Evolutionary conservation across 257 asterid species (phyloP).

Genomic region (Eustoma russellianum): DNA sequence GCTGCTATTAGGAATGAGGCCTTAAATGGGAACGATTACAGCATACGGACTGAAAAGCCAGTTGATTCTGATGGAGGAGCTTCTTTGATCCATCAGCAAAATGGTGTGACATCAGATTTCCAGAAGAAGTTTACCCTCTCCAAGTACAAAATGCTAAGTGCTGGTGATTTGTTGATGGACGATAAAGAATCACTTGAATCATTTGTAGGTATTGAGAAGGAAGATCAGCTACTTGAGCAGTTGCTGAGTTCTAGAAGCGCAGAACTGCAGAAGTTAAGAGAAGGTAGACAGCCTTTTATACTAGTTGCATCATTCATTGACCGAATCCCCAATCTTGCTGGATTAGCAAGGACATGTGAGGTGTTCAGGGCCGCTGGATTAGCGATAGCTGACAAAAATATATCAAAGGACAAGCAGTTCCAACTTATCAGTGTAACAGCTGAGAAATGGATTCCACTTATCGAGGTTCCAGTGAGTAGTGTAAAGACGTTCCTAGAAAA

Average conservation of each 20-base stretch:
- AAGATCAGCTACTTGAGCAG: slow-evolving; percentile 69
- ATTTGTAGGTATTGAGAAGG: slow-evolving; percentile 67
- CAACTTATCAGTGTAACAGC: slow-evolving; percentile 99
- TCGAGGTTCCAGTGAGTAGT: slow-evolving; percentile 72
- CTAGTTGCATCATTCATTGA: slow-evolving; percentile 82
- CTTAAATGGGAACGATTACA: slow-evolving; percentile 29
- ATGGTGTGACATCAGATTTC: slow-evolving; percentile 49
- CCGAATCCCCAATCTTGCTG: slow-evolving; percentile 97
- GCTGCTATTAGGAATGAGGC: slow-evolving; percentile 59
- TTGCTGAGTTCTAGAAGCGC: slow-evolving; percentile 53
- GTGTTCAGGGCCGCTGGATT: slow-evolving; percentile 82
- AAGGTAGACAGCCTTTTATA: slow-evolving; percentile 63
- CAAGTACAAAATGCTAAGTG: slow-evolving; percentile 43
- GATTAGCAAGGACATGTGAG: slow-evolving; percentile 94
- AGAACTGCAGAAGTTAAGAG: slow-evolving; percentile 48
- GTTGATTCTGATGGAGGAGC: slow-evolving; percentile 25
- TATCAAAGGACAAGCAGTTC: slow-evolving; percentile 86
- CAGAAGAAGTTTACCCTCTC: slow-evolving; percentile 72
- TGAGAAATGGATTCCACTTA: slow-evolving; percentile 84
- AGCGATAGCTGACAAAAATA: slow-evolving; percentile 61
- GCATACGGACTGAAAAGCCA: slow-evolving; percentile 18
- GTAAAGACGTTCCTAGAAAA: slow-evolving; percentile 62
- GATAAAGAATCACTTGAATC: slow-evolving; percentile 31
- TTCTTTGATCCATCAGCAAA: slow-evolving; percentile 18
- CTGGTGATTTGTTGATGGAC: slow-evolving; percentile 26